These are phyloP conservation scores for Phytophthora sp. DNA, from an alignment of 352 stramenopile species.

Conservation along the genomic window DNA sequence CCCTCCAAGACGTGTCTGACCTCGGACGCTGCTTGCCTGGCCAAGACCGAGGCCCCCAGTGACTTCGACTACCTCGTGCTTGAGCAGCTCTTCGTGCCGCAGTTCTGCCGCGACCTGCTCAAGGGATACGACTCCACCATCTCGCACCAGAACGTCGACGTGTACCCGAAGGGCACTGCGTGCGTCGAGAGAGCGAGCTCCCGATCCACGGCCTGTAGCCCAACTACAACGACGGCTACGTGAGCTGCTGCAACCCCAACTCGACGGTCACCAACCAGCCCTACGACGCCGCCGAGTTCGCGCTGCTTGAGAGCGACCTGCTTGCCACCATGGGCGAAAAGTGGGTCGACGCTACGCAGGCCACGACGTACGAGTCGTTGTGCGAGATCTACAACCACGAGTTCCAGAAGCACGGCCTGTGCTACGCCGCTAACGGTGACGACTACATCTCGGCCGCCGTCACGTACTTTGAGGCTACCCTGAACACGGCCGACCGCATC, in stretches of 20 bases:
- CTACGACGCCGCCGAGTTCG: slow-evolving; percentile 54
- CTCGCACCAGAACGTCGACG: slow-evolving; percentile 75
- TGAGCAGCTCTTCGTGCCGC: slow-evolving; percentile 80
- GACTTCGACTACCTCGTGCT: slow-evolving; percentile 83
- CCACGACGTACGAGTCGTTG: slow-evolving; percentile 56
- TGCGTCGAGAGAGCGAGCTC: slow-evolving; percentile 55
- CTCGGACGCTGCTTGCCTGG: slow-evolving; percentile 47
- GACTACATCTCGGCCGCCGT: slow-evolving; percentile 55
- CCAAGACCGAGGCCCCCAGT: slow-evolving; percentile 60
- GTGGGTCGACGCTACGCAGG: slow-evolving; percentile 69
- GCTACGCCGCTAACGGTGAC: slow-evolving; percentile 56
- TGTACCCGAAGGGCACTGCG: slow-evolving; percentile 56
- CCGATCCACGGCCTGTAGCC: slow-evolving; percentile 78
- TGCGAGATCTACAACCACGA: slow-evolving; percentile 85
- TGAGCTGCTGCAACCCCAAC: slow-evolving; percentile 72
- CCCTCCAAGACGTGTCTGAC: slow-evolving; percentile 66
- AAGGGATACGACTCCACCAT: slow-evolving; percentile 63
- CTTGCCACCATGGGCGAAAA: slow-evolving; percentile 55
- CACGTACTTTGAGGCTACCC: slow-evolving; percentile 65
- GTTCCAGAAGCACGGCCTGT: slow-evolving; percentile 83
- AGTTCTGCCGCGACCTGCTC: slow-evolving; percentile 83
- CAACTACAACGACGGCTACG: slow-evolving; percentile 75
- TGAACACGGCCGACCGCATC: slow-evolving; percentile 51
- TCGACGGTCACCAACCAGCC: slow-evolving; percentile 58
- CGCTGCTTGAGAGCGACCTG: slow-evolving; percentile 40